Base-by-base conservation (phyloP, 208 protist genomes). In the Trypanosoma lewisi region DNA sequence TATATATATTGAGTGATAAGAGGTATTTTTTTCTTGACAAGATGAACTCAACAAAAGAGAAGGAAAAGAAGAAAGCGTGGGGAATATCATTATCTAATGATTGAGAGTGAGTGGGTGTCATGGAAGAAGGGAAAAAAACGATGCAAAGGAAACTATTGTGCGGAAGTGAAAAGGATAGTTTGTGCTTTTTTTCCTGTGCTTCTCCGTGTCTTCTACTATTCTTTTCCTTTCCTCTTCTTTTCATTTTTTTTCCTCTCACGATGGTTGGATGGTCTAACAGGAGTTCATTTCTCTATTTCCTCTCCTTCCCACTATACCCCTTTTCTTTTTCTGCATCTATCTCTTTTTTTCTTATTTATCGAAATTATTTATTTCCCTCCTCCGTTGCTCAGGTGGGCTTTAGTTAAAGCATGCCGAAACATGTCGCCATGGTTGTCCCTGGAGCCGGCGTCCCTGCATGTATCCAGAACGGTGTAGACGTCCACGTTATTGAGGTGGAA, bases 291-390 rank as follows among this genome's bases (percentile, higher is more conserved):
- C 36, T 41, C 36, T 41, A 14, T 14, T 14, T 41, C 36, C 14
- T 41, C 7, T 41, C 14, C 14, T 41, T 41, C 14, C 14, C 7
- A 41, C 7, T 16, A 41, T 16, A 16, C 14, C 1, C 58, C 34
- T 54, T 72, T 33, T 42, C 58, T 70, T 59, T 71, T 58, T 49
- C 48, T 65, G 52, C 52, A 56, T 58, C 56, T n/a, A 57, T 59
- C 66, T 41, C 33, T 52, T 12, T 37, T 69, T 45, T 44, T 51
- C n/a, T 62, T 30, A 12, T 39, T 17, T 54, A 25, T 54, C 2
- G 39, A 6, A 31, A 30, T 54, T 42, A 28, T 37, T 53, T 53
- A 17, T 33, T 31, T 53, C n/a, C 25, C 25, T 33, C 11, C 25
- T 30, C 11, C 27, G 9, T 53, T 30, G 11, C 28, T 30, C 42